phyloP scores from a whole-genome alignment of 2,329 filamentous ascomycete species.

The Pseudogymnoascus sp. region DNA sequence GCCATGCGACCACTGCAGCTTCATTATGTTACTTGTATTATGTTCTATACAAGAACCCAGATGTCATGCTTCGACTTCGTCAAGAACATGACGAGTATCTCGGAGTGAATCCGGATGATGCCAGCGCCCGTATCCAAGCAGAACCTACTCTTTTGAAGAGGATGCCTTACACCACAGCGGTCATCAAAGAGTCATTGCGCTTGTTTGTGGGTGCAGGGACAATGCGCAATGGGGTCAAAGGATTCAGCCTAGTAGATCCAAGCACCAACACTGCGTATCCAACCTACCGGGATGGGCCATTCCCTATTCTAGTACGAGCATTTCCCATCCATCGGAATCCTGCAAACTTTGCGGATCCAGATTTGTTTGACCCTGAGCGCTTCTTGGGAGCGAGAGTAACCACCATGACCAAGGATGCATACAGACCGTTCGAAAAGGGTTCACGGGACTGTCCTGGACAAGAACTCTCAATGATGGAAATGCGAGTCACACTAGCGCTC shows the following conservation, averaged over 20 bases:
- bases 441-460: slow-evolving; percentile 50
- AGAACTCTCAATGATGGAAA: slow-evolving; percentile 42
- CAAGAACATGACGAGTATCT: slow-evolving; percentile 14
- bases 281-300: slow-evolving; percentile 9
- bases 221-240: slow-evolving; percentile 9
- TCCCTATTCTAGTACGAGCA: slow-evolving; percentile 13
- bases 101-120: slow-evolving; percentile 2
- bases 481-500: slow-evolving; percentile 39
- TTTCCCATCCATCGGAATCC: slow-evolving; percentile 30
- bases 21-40: slow-evolving; percentile 13
- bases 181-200: slow-evolving; percentile 17
- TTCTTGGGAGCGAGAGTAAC: slow-evolving; percentile 31
- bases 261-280: not conserved
- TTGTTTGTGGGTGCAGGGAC: slow-evolving; percentile 15
- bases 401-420: slow-evolving; percentile 35
- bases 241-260: slow-evolving; percentile 1
- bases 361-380: slow-evolving; percentile 41
- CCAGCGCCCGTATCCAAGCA: slow-evolving; percentile 4
- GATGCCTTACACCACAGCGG: slow-evolving; percentile 14
- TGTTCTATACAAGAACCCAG: slow-evolving; percentile 14
- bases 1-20: slow-evolving; percentile 20
- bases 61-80: slow-evolving; percentile 11
- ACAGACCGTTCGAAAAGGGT: slow-evolving; percentile 48
- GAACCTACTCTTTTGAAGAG: slow-evolving; percentile 15
- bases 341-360: slow-evolving; percentile 34